Evolutionary conservation across 805 yeast species (phyloP).

Genomic region (Debaryomyces prosopidis): DNA sequence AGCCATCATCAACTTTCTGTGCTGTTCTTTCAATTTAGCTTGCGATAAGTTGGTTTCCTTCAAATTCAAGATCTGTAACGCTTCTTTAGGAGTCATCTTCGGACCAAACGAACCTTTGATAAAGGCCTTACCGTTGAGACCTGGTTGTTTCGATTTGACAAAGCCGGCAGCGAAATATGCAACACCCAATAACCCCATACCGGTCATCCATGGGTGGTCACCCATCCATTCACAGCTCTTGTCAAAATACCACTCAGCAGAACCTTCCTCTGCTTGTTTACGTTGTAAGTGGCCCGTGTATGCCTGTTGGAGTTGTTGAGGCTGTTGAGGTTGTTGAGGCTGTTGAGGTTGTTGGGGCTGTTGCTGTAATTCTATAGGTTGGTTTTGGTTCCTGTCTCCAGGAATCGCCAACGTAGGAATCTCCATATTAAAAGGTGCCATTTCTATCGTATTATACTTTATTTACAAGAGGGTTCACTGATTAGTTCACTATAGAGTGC

Average conservation of each 20-base stretch:
- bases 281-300: conserved; percentile 43
- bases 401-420: conserved; percentile 59
- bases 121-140: conserved; percentile 64
- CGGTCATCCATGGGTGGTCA: conserved; percentile 74
- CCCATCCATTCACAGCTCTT: conserved; percentile 58
- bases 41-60: conserved; percentile 64
- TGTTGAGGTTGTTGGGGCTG: conserved; percentile 18
- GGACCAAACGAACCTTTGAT: conserved; percentile 86
- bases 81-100: conserved; percentile 90
- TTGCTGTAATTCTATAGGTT: conserved; percentile 19
- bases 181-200: conserved; percentile 65
- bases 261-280: conserved; percentile 43
- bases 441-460: neutral
- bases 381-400: conserved; percentile 40
- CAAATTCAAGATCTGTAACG: conserved; percentile 77
- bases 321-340: conserved; percentile 16
- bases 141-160: conserved; percentile 67
- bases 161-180: conserved; percentile 68
- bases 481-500: too few species aligned
- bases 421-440: conserved; percentile 37
- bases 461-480: too few species aligned
- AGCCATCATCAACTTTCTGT: conserved; percentile 79
- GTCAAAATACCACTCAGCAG: conserved; percentile 66
- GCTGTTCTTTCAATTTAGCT: conserved; percentile 72
- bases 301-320: conserved; percentile 11